Evolutionary conservation across 768 basidiomycete species (phyloP).

Genomic region (Kwoniella bestiolae): DNA sequence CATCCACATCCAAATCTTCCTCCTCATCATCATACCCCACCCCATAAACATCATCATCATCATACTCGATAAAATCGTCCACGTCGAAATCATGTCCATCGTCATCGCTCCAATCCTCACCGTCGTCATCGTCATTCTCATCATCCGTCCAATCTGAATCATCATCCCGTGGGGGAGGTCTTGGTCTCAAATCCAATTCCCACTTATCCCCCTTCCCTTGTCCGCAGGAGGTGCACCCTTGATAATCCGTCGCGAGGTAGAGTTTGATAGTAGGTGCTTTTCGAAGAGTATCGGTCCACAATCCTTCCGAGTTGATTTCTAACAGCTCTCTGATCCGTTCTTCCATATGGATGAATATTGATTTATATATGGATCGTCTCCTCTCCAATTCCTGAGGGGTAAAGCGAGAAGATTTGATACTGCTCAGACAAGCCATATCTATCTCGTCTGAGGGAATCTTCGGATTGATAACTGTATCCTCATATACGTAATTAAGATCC

Average conservation of each 20-base stretch:
- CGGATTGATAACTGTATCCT: background rate
- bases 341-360: background rate
- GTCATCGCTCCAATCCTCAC: background rate
- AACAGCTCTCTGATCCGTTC: background rate
- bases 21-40: background rate
- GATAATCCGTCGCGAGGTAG: conserved; percentile 3
- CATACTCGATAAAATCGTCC: conserved; percentile 2
- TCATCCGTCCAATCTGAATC: conserved; percentile 14
- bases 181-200: background rate
- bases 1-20: background rate
- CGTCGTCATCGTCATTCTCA: conserved; percentile 1
- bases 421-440: background rate
- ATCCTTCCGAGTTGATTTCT: background rate
- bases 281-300: background rate
- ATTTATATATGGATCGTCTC: background rate
- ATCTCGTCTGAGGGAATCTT: background rate
- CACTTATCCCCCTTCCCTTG: conserved; percentile 7
- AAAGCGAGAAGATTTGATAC: background rate
- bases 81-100: background rate
- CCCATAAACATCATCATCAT: background rate
- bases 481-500: background rate
- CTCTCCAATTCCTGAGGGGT: background rate
- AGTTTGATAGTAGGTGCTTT: background rate
- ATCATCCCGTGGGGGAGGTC: conserved; percentile 6
- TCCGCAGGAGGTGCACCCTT: conserved; percentile 3